A percentile compares a stretch with the other conserved stretches of the same genome.
Conservation (phyloP, 106 monocot genomes). For the Phalaenopsis aphrodite region DNA sequence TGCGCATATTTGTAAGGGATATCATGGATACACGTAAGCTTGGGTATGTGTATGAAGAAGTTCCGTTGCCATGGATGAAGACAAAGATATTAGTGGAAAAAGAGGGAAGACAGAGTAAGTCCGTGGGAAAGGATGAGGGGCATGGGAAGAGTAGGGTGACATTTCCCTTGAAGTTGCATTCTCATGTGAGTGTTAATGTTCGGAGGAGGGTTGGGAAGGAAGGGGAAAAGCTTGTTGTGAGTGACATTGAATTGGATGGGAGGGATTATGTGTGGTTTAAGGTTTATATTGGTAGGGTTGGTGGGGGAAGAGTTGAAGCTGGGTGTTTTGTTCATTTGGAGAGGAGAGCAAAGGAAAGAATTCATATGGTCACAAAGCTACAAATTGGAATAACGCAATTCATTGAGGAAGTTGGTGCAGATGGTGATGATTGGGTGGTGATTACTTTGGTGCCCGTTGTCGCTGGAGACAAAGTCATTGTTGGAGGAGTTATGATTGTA, state of each 20-base stretch:
- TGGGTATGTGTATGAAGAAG: constrained; percentile 7
- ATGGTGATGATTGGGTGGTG: not conserved
- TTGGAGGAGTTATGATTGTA: not conserved
- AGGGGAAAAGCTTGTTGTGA: constrained; percentile 21
- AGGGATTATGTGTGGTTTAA: constrained; percentile 29
- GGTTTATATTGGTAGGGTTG: constrained; percentile 28
- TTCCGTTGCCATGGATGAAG: constrained; percentile 6
- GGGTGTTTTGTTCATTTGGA: constrained; percentile 46
- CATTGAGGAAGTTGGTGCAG: constrained; percentile 27
- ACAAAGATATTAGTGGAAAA: not conserved
- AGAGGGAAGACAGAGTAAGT: not conserved
- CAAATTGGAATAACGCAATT: constrained; percentile 32
- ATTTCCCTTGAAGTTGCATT: not conserved
- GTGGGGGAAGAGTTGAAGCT: constrained; percentile 20
- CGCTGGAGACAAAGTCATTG: not conserved
- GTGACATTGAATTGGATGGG: constrained; percentile 16
- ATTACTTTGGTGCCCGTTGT: not conserved
- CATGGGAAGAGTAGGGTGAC: not conserved
- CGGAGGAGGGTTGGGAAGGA: not conserved
- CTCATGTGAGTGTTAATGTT: not conserved
- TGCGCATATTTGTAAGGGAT: constrained; percentile 16
- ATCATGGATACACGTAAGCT: not conserved
- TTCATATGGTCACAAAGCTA: constrained; percentile 3
- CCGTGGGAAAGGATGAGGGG: not conserved
- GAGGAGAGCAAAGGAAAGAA: not conserved